phyloP scores from a whole-genome alignment of 1,284 basidiomycete species.

The Bjerkandera adusta region DNA sequence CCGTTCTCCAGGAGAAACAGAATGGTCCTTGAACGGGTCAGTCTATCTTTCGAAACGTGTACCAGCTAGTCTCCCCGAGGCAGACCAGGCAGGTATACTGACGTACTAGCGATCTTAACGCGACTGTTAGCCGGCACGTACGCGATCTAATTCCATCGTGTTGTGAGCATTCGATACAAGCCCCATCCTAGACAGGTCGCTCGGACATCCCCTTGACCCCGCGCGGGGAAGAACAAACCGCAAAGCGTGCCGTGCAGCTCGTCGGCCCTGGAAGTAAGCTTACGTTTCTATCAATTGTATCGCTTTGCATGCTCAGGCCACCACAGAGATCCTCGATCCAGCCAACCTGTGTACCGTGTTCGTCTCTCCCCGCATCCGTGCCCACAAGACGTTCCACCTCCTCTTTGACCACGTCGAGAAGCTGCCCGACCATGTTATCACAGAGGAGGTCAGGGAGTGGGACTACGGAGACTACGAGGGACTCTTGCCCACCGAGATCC shows the following conservation, averaged over 20 bases:
- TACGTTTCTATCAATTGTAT: not conserved
- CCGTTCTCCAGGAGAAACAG: slow-evolving; percentile 72
- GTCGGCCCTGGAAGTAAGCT: slow-evolving; percentile 77
- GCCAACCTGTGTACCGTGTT: slow-evolving; percentile 74
- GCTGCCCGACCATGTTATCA: slow-evolving; percentile 52
- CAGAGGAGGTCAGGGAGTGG: slow-evolving; percentile 79
- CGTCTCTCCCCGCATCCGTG: slow-evolving; percentile 83
- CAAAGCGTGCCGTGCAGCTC: slow-evolving; percentile 59
- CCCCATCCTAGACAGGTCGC: slow-evolving; percentile 82
- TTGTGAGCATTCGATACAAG: too few relatives aligned
- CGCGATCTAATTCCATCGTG: too few relatives aligned
- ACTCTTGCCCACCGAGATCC: slow-evolving; percentile 72
- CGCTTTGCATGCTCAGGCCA: not conserved
- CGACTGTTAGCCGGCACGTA: slow-evolving; percentile 82
- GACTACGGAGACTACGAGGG: slow-evolving; percentile 93
- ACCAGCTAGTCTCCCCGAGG: too few relatives aligned
- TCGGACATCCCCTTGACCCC: slow-evolving; percentile 85
- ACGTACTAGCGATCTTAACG: too few relatives aligned
- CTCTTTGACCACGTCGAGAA: slow-evolving; percentile 60
- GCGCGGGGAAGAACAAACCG: slow-evolving; percentile 77
- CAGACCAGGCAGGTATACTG: too few relatives aligned
- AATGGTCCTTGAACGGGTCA: slow-evolving; percentile 89
- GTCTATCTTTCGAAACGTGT: slow-evolving; percentile 21
- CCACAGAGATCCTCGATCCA: slow-evolving; percentile 76
- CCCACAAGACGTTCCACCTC: slow-evolving; percentile 83